A percentile compares a stretch with the other conserved stretches of the same genome.
Conservation (phyloP, 768 basidiomycete species). For the Russula emetica region DNA sequence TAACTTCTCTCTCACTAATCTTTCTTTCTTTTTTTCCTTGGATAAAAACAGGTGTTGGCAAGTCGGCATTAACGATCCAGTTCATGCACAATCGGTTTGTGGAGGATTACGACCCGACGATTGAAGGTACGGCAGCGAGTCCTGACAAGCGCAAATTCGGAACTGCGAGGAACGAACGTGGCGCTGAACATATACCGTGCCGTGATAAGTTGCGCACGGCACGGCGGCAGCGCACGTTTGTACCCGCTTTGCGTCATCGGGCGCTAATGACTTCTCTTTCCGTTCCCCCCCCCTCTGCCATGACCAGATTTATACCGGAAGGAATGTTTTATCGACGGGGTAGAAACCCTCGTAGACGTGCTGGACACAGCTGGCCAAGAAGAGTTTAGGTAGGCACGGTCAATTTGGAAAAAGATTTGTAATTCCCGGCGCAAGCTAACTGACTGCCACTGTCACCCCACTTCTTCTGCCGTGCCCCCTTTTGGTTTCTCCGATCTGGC, state of each 20-base stretch:
- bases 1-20: no score
- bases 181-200: neutral
- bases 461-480: neutral
- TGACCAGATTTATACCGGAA: constrained; percentile 89
- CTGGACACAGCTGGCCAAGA: constrained; percentile 97
- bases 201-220: no score
- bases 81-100: constrained; percentile 96
- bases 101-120: constrained; percentile 91
- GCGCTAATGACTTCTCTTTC: neutral
- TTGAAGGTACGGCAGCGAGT: constrained; percentile 58
- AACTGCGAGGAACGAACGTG: constrained; percentile 8
- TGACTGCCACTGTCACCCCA: neutral
- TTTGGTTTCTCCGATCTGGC: neutral
- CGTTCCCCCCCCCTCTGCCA: neutral
- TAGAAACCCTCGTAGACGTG: constrained; percentile 93
- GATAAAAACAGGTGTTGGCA: constrained; percentile 51
- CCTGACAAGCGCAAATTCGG: neutral
- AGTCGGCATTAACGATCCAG: constrained; percentile 95
- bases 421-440: neutral
- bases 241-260: constrained; percentile 21
- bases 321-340: constrained; percentile 93
- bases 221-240: constrained; percentile 15
- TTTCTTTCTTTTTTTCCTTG: neutral
- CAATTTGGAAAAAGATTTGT: neutral
- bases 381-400: constrained; percentile 93